Evolutionary conservation across 305 asterid species (phyloP), one percentile per base, ranked within the genome.

Genomic region (Vinca major): DNA sequence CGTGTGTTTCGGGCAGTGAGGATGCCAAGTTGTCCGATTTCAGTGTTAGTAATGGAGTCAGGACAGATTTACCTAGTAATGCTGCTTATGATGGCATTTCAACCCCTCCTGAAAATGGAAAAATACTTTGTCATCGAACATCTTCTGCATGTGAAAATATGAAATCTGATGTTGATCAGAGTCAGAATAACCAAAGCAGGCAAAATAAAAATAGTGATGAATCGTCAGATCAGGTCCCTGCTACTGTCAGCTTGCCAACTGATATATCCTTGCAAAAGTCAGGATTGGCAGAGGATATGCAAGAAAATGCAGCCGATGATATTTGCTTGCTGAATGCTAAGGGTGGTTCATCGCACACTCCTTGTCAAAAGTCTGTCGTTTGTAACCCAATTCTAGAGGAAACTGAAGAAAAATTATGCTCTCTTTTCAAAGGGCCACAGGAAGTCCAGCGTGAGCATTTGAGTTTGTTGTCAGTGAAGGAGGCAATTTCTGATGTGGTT

Each of bases 1-100:
- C 97, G 70, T 77, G 79, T 58, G 81, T 76, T 44, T 77, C 78
- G 71, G 84, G 80, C 78, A 77, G 77, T 45, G 82, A 77, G 26
- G 89, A 83, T 51, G 54, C 67, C 50, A 73, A 75, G 67, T 68
- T 78, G 52, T 71, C 69, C n/a, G 60, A 70, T 47, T 41, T 7
- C 65, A 41, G 36, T 47, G 68, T 56, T 45, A 53, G 47, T 53
- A 75, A 54, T 67, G 80, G 17, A 65, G 77, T 63, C 56, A 66
- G 48, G 36, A 67, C 62, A 49, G 67, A 74, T 63, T 71, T 69
- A 57, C 82, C 67, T 55, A 53, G 58, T 51, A 67, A 49, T 65
- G 78, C 74, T 19, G 65, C 75, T 64, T 52, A 75, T 49, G 75
- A 55, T 66, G 41, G 61, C 39, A 54, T 58, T 71, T 43, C 41